Conservation (phyloP, 345 rosid species). For the Murraya koenigii region DNA sequence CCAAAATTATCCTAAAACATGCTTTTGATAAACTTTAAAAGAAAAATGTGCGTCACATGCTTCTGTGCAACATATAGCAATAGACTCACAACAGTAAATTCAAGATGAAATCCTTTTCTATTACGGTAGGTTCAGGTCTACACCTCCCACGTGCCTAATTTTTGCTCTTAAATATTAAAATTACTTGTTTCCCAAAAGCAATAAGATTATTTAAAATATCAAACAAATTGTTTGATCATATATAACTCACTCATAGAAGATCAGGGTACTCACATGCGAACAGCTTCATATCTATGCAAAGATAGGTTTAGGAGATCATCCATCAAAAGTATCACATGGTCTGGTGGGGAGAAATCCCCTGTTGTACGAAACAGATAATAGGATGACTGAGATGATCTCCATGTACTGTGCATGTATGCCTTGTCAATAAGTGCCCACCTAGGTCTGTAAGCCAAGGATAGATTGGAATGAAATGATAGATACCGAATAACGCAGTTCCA, state of each 20-base stretch:
- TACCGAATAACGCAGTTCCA: constrained; percentile 2
- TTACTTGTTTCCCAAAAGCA: neutral
- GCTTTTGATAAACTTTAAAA: neutral
- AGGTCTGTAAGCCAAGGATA: constrained; percentile 59
- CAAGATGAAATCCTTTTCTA: neutral
- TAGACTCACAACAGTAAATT: neutral
- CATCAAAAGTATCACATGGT: constrained; percentile 58
- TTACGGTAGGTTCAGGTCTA: neutral
- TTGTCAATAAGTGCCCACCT: constrained; percentile 97
- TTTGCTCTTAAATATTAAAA: neutral
- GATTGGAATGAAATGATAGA: constrained; percentile 8
- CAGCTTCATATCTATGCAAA: constrained; percentile 93
- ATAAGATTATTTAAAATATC: neutral
- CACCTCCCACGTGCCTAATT: neutral
- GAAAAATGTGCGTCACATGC: neutral
- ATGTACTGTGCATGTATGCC: constrained; percentile 91
- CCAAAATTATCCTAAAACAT: neutral
- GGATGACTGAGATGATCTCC: constrained; percentile 96
- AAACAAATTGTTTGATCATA: neutral
- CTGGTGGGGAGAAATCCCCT: constrained; percentile 76
- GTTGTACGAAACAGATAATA: constrained; percentile 80
- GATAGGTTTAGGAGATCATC: constrained; percentile 86
- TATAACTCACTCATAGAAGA: constrained; percentile 10
- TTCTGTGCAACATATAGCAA: neutral
- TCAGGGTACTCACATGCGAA: constrained; percentile 71